Percentiles rank a stretch among this genome's conserved stretches.
phyloP scores from a whole-genome alignment of 2,329 filamentous ascomycete genomes.

The Colletotrichum sp. region DNA sequence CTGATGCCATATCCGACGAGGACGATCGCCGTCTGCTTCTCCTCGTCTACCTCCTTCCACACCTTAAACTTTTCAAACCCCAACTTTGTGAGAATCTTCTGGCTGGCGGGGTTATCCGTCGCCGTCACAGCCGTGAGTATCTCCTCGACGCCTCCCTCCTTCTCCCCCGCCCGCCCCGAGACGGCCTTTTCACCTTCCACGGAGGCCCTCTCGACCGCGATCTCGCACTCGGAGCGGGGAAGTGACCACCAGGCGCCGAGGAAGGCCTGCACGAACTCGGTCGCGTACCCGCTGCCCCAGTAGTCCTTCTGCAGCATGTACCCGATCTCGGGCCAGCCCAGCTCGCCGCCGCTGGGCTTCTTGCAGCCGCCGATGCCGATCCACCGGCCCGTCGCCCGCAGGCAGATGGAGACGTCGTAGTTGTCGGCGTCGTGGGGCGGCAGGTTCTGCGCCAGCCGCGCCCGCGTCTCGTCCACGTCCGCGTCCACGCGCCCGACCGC shows the following conservation, averaged over 20 bases:
- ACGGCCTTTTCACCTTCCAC: slow-evolving; percentile 25
- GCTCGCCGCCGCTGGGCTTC: slow-evolving; percentile 35
- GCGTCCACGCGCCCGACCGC: slow-evolving; percentile 44
- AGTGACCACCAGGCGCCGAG: slow-evolving; percentile 53
- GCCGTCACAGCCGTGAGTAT: slow-evolving; percentile 53
- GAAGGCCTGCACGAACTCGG: slow-evolving; percentile 58
- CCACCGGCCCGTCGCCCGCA: slow-evolving; percentile 51
- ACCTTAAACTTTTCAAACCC: slow-evolving; percentile 56
- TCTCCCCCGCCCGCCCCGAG: slow-evolving; percentile 25
- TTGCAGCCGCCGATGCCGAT: slow-evolving; percentile 56
- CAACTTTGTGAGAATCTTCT: slow-evolving; percentile 59
- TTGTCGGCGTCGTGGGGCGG: slow-evolving; percentile 53
- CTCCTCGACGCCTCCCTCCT: slow-evolving; percentile 32
- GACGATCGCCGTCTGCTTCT: neutral
- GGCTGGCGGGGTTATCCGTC: slow-evolving; percentile 55
- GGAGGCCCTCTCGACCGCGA: slow-evolving; percentile 46
- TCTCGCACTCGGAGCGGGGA: slow-evolving; percentile 47
- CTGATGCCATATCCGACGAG: slow-evolving; percentile 3
- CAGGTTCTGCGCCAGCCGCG: slow-evolving; percentile 44
- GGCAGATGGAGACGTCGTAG: slow-evolving; percentile 63
- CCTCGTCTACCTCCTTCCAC: slow-evolving; percentile 36
- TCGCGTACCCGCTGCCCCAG: slow-evolving; percentile 64
- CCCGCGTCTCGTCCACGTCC: slow-evolving; percentile 47
- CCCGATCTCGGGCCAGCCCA: slow-evolving; percentile 63
- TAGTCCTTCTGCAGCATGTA: slow-evolving; percentile 59